These are phyloP conservation scores for Mikania micrantha DNA, from an alignment of 129 eudicot genomes.

Conservation along the genomic window DNA sequence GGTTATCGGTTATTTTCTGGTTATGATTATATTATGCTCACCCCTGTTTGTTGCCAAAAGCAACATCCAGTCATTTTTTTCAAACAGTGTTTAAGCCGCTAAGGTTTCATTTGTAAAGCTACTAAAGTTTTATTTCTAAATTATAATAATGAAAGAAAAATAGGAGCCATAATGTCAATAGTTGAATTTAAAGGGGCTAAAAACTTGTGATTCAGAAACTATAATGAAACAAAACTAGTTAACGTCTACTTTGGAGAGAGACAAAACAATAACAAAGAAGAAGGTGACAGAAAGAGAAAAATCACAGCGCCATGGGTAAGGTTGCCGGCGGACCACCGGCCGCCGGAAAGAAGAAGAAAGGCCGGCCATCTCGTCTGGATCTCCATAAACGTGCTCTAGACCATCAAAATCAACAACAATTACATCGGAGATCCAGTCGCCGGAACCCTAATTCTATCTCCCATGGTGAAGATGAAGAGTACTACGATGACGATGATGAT, in stretches of 20 bases:
- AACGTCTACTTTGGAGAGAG: slow-evolving; percentile 36
- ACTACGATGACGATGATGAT: slow-evolving; percentile 76
- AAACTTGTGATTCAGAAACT: neutral
- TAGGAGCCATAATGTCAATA: neutral
- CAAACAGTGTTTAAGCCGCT: no score
- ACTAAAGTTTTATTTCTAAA: no score
- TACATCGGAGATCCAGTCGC: slow-evolving; percentile 67
- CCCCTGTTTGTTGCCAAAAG: no score
- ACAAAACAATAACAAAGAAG: slow-evolving; percentile 19
- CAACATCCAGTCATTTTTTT: no score
- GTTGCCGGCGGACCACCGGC: slow-evolving; percentile 23
- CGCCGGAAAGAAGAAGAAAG: slow-evolving; percentile 62
- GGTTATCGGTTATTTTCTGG: no score
- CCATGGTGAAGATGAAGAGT: slow-evolving; percentile 29
- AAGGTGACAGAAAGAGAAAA: slow-evolving; percentile 13
- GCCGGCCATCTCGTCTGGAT: slow-evolving; percentile 72
- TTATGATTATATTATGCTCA: no score
- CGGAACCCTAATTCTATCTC: slow-evolving; percentile 57
- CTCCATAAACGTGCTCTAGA: slow-evolving; percentile 45
- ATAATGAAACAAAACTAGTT: slow-evolving; percentile 19
- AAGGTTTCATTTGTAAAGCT: no score
- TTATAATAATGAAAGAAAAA: no score
- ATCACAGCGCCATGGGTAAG: slow-evolving; percentile 72
- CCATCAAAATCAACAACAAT: slow-evolving; percentile 22
- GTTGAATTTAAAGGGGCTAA: neutral